Base-by-base conservation (phyloP, 805 yeast genomes). In the Yamadazyma ubonensis region DNA sequence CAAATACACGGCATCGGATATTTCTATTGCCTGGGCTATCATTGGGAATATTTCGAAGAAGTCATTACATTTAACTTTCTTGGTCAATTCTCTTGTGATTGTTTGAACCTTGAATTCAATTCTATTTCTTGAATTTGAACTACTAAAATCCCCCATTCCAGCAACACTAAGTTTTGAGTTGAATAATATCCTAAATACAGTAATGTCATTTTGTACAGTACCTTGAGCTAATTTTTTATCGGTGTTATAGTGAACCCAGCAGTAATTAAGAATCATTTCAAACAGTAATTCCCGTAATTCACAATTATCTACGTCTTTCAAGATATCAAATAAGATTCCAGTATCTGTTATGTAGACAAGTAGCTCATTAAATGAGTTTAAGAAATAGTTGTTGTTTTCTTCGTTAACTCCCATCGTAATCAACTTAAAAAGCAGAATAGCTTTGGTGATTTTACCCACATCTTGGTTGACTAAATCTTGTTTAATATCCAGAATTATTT, bases 201-300 rank as follows among this genome's bases (percentile, higher is more conserved):
- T 58, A 29, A 45, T 29, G 36, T 61, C 57, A 3, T 55, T 50
- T 34, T 58, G 65, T 4, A 65, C 48, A 28, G 27, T 11, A 16
- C 11, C 21, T 11, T 22, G 14, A 3, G 6, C 11, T 2, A 21
- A 10, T 19, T n/a, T 21, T 15, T 14, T 11, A 14, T 33, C 12
- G 28, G 15, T 26, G 23, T 38, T 42, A 42, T 46, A 44, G 9
- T 49, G 49, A 6, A 29, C 21, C 55, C 71, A 69, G 39, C 75
- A 70, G 45, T 72, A 75, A 34, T 60, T 63, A 12, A 75, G 49
- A 2, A 74, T 43, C 51, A 68, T 51, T 22, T 75, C 79, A 9
- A 71, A 33, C 15, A 74, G 34, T 1, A 63, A 47, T 32, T 59
- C 52, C 11, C 64, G 54, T 4, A 57, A 38, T 16, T 57, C 50